Conservation (phyloP, 805 yeast genomes). For the Saccharomyces eubayanus region DNA sequence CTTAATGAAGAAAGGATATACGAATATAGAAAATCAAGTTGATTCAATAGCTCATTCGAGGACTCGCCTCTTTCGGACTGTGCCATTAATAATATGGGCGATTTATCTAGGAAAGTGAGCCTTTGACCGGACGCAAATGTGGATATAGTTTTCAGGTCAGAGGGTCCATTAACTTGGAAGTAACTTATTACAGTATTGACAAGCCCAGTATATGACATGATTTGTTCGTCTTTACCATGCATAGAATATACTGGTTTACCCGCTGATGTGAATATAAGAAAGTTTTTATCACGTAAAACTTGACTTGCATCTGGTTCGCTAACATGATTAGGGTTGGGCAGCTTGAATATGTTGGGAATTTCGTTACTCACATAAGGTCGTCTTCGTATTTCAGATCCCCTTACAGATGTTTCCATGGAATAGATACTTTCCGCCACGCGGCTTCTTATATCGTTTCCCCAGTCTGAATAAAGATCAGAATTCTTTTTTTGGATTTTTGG, state of each 20-base stretch:
- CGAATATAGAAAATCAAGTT: slow-evolving; percentile 64
- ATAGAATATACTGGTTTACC: slow-evolving; percentile 83
- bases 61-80: slow-evolving; percentile 51
- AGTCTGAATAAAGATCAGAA: background rate
- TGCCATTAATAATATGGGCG: slow-evolving; percentile 70
- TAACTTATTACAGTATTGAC: slow-evolving; percentile 71
- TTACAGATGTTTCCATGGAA: slow-evolving; percentile 12
- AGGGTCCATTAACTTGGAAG: slow-evolving; percentile 40
- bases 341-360: slow-evolving; percentile 21
- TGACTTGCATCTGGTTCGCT: background rate
- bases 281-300: slow-evolving; percentile 44
- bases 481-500: background rate
- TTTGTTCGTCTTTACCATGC: slow-evolving; percentile 60
- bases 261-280: slow-evolving; percentile 70
- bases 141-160: slow-evolving; percentile 39
- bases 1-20: slow-evolving; percentile 77
- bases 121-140: slow-evolving; percentile 7
- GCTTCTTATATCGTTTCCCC: background rate
- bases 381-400: slow-evolving; percentile 1
- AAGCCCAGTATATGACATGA: slow-evolving; percentile 67
- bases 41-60: slow-evolving; percentile 45
- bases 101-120: slow-evolving; percentile 52
- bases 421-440: slow-evolving; percentile 16
- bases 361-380: slow-evolving; percentile 25
- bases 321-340: background rate